Evolutionary conservation across 2,329 filamentous ascomycete genomes (phyloP), one percentile per base, ranked within the genome.

Genomic region (Penicillium sp.): DNA sequence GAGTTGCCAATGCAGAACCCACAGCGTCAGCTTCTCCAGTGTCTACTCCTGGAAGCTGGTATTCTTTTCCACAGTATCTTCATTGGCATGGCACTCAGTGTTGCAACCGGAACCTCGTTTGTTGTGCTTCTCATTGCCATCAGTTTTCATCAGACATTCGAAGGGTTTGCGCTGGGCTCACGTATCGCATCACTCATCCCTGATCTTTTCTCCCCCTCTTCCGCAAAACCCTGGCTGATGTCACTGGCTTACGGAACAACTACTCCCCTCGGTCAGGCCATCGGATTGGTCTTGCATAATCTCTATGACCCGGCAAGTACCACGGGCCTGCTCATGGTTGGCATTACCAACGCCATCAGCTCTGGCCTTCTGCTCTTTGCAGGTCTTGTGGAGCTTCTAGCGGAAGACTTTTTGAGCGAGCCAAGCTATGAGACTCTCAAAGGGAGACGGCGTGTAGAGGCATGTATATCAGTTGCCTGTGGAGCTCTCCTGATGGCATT

Each of bases 11-110:
- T 68, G 70, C 83, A 48, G 81, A 90, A 69, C 80, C 88, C 74
- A 58, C 84, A 87, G 67, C 83, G 88, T 11, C 83, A 88, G 62
- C 81, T 93, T 65, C 78, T 93, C 10, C 91, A 95, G 72, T 93
- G 90, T 64, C 78, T 93, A 46, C 81, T 95, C 25, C 83, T 95
- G 3, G 91, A 93, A 75, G 90, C 90, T 0, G 91, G 91, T 21
- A 93, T 95, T 60, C 81, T 95, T 16, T 93, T 93, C 71, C 91
- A 95, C 77, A 90, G 87, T 68, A 82, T 95, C 53, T 95, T 95
- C 69, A 93, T 95, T 66, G 91, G 91, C 60, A 93, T 93, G 89
- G 90, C 91, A 4, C 82, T 95, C 29, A 92, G 89, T 1, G 91
- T 95, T 1, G 88, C 91, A 0, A 92, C 89, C 0, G 90, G 90